Conservation (phyloP, 2,329 filamentous ascomycete genomes). For the Ophiocordyceps polyrhachis-furcata region DNA sequence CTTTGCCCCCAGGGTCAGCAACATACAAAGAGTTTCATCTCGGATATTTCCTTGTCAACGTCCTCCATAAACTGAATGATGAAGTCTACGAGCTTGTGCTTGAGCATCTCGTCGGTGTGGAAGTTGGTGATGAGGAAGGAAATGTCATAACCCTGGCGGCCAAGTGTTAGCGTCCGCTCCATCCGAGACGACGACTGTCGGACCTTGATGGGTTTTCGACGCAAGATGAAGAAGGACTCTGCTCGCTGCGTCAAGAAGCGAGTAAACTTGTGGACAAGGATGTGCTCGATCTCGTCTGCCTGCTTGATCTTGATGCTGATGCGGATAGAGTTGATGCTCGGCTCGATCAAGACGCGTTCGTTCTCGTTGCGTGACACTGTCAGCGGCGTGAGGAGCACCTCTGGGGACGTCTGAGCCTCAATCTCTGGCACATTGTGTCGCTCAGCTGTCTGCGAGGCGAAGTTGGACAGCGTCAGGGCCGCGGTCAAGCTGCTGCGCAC, state of each 20-base stretch:
- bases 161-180: constrained; percentile 5
- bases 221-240: constrained; percentile 89
- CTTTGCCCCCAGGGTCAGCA: not conserved
- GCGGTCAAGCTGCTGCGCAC: constrained; percentile 88
- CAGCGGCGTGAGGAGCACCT: constrained; percentile 81
- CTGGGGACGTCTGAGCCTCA: constrained; percentile 80
- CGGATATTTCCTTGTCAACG: constrained; percentile 98
- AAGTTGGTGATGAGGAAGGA: constrained; percentile 98
- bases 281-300: constrained; percentile 96
- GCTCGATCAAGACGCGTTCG: constrained; percentile 89
- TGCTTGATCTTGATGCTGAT: constrained; percentile 99
- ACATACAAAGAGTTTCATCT: constrained; percentile 98
- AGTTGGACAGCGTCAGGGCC: constrained; percentile 77
- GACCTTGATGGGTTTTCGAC: constrained; percentile 90
- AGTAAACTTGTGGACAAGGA: constrained; percentile 96
- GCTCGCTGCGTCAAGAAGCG: constrained; percentile 90
- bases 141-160: constrained; percentile 78
- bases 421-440: constrained; percentile 97
- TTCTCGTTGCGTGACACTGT: constrained; percentile 91
- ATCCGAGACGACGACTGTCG: constrained; percentile 4
- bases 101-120: constrained; percentile 96
- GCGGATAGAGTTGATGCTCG: constrained; percentile 88
- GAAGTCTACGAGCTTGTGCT: constrained; percentile 97
- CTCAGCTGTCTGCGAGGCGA: constrained; percentile 91
- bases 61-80: constrained; percentile 99